Conservation (phyloP, 176 grass and related monocot species). For the Oryza rufipogon region DNA sequence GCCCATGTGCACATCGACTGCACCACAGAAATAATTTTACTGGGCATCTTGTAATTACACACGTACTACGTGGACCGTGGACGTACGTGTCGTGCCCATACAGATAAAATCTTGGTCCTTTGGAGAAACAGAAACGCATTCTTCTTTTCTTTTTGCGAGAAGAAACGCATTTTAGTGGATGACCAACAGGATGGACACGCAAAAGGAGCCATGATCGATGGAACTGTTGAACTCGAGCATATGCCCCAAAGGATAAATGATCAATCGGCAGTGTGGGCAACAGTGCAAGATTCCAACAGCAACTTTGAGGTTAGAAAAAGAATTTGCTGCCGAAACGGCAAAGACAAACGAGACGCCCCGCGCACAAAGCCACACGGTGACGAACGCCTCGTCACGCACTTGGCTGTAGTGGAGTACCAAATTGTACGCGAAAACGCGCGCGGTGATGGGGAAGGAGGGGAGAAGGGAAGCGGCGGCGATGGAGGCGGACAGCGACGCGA, state of each 20-base stretch:
- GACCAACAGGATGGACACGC: background rate
- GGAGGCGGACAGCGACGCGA: background rate
- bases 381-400: background rate
- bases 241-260: background rate
- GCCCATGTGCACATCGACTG: background rate
- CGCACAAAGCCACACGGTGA: background rate
- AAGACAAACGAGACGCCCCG: background rate
- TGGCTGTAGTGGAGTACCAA: background rate
- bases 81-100: background rate
- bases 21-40: background rate
- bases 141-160: too few species aligned
- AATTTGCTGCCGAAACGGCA: too few species aligned
- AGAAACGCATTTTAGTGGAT: too few species aligned
- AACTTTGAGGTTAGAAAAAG: too few species aligned
- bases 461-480: background rate
- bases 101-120: background rate
- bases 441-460: background rate
- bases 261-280: too few species aligned
- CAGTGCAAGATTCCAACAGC: too few species aligned
- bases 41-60: background rate
- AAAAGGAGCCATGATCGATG: background rate
- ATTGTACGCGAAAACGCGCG: background rate
- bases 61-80: background rate
- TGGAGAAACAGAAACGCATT: background rate
- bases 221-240: background rate